Evolutionary conservation across 768 basidiomycete genomes (phyloP), one percentile per base, ranked within the genome.

Genomic region (Mycena venus): DNA sequence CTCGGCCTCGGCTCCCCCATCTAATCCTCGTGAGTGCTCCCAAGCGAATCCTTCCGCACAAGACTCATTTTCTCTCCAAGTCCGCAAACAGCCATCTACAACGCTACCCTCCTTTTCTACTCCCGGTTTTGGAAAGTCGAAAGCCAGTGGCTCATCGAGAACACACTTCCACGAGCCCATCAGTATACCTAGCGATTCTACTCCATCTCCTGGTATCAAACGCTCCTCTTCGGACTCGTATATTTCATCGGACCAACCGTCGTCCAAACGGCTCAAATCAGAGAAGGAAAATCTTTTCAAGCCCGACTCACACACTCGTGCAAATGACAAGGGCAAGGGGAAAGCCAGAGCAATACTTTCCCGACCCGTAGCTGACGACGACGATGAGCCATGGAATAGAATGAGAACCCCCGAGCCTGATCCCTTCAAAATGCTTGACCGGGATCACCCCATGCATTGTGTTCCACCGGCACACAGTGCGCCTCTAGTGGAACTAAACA

Each of bases 31-130:
- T 63, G 12, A 32, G 62, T 31, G 15, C 34, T 23, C 6, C 12
- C 29, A 21, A 21, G 4, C 29, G 27, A 8, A 12, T 10, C 25
- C 17, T 9, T 38, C 8, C 34, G 4, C 25, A 23, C 51, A 38
- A 4, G 0, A 38, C 32, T 47, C 2, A 55, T 25, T 38, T 19
- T 4, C 23, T 31, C 29, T 11, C 42, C 53, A 63, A 85, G 82
- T 55, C n/a, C 82, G 77, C 23, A 82, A 79, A 68, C 47, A 73
- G 68, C 60, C 81, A 31, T 32, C 78, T 63, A 72, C 81, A 12
- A 77, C 60, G 3, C 81, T 88, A 3, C 83, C 87, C 0, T 82
- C 87, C 1, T 88, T 89, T 74, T 85, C 87, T 1, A 89, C 90
- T 0, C 84, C 90, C 6, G 86, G 86, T 5, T 88, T 88, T 72